Base-by-base conservation (phyloP, 2,329 filamentous ascomycete species). In the Fusarium haematococcum region DNA sequence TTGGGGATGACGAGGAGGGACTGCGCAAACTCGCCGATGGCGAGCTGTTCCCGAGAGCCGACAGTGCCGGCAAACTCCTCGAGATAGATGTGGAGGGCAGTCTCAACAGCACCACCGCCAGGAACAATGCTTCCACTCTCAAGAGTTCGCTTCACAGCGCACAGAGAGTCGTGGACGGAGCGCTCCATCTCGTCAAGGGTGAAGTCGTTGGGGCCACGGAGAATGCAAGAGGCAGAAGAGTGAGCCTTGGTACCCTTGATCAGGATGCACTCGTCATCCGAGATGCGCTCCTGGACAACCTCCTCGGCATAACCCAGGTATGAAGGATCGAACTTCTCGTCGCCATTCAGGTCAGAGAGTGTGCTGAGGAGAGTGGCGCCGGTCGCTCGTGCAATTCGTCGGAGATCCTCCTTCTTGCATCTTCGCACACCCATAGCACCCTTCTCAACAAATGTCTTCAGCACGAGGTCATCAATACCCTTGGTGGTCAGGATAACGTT, bases 121-220 rank as follows among this genome's bases (percentile, higher is more conserved):
- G 97, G 97, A 43, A 99, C 97, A 76, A 99, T 97, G 85, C 94
- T 95, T 80, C 97, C 97, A 81, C 95, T 98, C 87, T 99, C 97
- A 9, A 99, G 89, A 4, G 97, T 98, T 78, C 97, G 92, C 91
- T 99, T 99, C 75, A 99, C 95, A 56, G 97, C 97, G 77, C 94
- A 98, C 56, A 99, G 89, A 16, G 96, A 97, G 85, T 99, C 97
- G 86, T 99, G 97, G 20, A 99, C 92, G 2, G 97, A 98, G 75
- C 97, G 94, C 89, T 99, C 97, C 96, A 98, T 99, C 89, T 99
- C 97, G 81, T 99, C 97, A 33, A 99, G 91, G 70, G 95, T 94
- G 86, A 94, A 98, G 84, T 99, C 97, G 85, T 99, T 98, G 78
- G 97, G 90, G 54, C 97, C 97, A 68, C 97, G 94, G 63, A 99